Conservation (phyloP, 2,329 filamentous ascomycete species). For the Thielaviopsis populi region DNA sequence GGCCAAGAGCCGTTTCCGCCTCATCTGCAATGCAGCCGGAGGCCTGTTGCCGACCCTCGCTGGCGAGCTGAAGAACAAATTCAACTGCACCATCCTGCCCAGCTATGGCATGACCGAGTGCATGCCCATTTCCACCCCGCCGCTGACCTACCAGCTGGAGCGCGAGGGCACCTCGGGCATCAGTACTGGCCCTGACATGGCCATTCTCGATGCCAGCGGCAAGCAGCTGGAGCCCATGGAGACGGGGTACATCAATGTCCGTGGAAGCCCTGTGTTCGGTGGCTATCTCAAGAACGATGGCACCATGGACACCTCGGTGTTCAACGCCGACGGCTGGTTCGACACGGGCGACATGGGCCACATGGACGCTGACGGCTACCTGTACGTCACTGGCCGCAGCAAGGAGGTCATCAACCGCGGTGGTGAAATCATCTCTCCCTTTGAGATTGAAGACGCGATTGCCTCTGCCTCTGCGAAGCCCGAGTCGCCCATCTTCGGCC, state of each 20-base stretch:
- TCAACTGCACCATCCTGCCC: slow-evolving; percentile 37
- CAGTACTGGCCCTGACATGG: slow-evolving; percentile 35
- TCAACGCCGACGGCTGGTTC: slow-evolving; percentile 37
- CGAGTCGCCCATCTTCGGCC: slow-evolving; percentile 30
- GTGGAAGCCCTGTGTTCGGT: slow-evolving; percentile 35
- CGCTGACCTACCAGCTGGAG: slow-evolving; percentile 36
- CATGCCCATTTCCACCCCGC: slow-evolving; percentile 43
- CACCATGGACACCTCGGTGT: slow-evolving; percentile 30
- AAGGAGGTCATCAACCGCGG: slow-evolving; percentile 44
- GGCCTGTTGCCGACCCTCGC: slow-evolving; percentile 38
- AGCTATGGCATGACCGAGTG: slow-evolving; percentile 48
- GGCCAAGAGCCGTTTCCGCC: slow-evolving; percentile 30
- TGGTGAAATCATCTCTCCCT: slow-evolving; percentile 43
- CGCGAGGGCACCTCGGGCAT: slow-evolving; percentile 39
- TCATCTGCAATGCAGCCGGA: slow-evolving; percentile 42
- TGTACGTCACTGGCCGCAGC: slow-evolving; percentile 39
- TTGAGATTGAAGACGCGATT: slow-evolving; percentile 44
- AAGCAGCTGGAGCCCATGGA: slow-evolving; percentile 20
- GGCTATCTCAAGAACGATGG: slow-evolving; percentile 34
- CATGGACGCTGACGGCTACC: slow-evolving; percentile 35
- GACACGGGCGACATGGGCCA: slow-evolving; percentile 41
- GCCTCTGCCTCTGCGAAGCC: slow-evolving; percentile 30
- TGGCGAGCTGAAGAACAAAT: slow-evolving; percentile 33
- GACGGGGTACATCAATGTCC: slow-evolving; percentile 34
- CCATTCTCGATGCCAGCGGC: slow-evolving; percentile 32